A percentile compares a stretch with the other conserved stretches of the same genome.
phyloP scores from a whole-genome alignment of 805 yeast species.

The Vanderwaltozyma polyspora region DNA sequence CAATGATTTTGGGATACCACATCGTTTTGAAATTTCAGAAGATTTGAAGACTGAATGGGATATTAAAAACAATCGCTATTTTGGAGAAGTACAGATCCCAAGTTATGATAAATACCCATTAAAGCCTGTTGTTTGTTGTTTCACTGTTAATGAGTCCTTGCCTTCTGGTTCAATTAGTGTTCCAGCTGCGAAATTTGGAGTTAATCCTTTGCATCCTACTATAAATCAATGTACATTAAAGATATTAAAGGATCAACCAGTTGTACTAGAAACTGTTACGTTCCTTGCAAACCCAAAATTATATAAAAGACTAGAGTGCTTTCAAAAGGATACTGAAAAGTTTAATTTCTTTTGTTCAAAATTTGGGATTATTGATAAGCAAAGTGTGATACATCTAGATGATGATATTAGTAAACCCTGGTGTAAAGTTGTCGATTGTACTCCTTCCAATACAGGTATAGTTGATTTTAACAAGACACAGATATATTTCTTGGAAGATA shows the following conservation, averaged over 20 bases:
- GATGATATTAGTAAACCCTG: slow-evolving; percentile 9
- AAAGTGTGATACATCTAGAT: too few species aligned
- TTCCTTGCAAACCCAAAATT: slow-evolving; percentile 9
- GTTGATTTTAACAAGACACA: slow-evolving; percentile 13
- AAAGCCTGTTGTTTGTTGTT: slow-evolving; percentile 1
- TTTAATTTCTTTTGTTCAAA: slow-evolving; percentile 15
- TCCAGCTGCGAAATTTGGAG: slow-evolving; percentile 1
- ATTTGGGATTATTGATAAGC: too few species aligned
- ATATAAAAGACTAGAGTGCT: slow-evolving; percentile 14
- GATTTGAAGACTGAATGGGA: too few species aligned
- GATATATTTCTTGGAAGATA: slow-evolving; percentile 12
- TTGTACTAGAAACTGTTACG: slow-evolving; percentile 8
- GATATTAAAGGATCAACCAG: slow-evolving; percentile 4
- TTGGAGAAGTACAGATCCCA: slow-evolving; percentile 1
- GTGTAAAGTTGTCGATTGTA: slow-evolving; percentile 14
- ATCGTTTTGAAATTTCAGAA: background rate
- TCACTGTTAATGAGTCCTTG: slow-evolving; percentile 5
- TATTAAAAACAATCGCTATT: background rate
- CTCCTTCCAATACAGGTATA: slow-evolving; percentile 13
- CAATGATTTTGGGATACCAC: background rate
- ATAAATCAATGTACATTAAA: slow-evolving; percentile 11
- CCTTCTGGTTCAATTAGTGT: slow-evolving; percentile 8
- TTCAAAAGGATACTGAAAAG: slow-evolving; percentile 7
- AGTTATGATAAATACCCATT: background rate
- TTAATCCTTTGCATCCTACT: slow-evolving; percentile 2